A percentile compares a stretch with the other conserved stretches of the same genome.
Conservation (phyloP, 805 yeast species). For the Kodamaea hsintzibuensis region DNA sequence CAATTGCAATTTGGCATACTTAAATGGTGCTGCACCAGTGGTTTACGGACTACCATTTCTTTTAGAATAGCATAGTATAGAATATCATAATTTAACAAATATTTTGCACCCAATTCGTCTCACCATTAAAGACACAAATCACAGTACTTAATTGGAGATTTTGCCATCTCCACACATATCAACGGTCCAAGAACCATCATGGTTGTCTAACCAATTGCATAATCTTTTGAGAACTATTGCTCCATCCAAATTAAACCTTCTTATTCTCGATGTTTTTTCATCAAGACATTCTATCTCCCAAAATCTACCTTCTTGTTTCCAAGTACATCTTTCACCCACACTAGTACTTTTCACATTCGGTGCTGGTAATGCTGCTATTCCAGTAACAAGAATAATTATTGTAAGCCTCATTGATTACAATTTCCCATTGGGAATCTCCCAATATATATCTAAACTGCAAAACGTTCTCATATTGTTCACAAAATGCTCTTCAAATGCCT, state of each 20-base stretch:
- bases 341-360: not conserved
- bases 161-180: not conserved
- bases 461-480: not conserved
- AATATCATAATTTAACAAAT: too few relatives aligned
- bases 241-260: not conserved
- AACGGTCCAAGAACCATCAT: not conserved
- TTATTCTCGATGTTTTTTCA: not conserved
- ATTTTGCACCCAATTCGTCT: too few relatives aligned
- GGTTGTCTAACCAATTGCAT: not conserved
- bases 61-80: not conserved
- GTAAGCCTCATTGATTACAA: not conserved
- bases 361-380: not conserved
- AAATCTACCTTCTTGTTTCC: not conserved
- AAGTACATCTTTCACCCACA: not conserved
- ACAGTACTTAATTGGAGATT: too few relatives aligned
- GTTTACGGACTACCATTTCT: constrained; percentile 80
- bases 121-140: too few relatives aligned
- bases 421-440: not conserved
- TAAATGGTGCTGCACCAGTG: constrained; percentile 93
- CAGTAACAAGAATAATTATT: not conserved
- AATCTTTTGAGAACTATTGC: not conserved
- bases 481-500: not conserved
- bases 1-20: constrained; percentile 64
- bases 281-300: not conserved
- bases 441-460: not conserved